A percentile compares a stretch with the other conserved stretches of the same genome.
These are phyloP conservation scores for Backusella mclennaniae DNA, from an alignment of 192 early-diverging fungal species.

Conservation along the genomic window DNA sequence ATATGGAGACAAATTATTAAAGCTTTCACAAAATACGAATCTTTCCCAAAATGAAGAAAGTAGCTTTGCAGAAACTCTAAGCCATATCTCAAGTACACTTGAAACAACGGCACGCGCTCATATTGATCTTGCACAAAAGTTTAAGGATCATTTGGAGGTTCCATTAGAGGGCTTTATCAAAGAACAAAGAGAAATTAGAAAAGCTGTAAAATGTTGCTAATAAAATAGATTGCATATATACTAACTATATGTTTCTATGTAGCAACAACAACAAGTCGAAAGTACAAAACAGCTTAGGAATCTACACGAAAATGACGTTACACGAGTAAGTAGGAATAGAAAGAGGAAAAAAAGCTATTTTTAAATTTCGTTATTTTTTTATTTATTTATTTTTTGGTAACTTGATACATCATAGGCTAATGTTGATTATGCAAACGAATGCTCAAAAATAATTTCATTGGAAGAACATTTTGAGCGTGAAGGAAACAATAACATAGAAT, in stretches of 20 bases:
- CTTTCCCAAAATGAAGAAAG: slow-evolving; percentile 21
- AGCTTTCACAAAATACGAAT: slow-evolving; percentile 22
- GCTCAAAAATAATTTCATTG: slow-evolving; percentile 4
- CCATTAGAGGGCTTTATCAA: slow-evolving; percentile 58
- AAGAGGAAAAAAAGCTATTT: slow-evolving; percentile 3
- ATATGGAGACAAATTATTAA: slow-evolving; percentile 64
- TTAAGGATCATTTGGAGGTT: slow-evolving; percentile 60
- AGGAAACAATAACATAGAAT: not conserved
- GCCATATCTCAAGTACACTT: slow-evolving; percentile 54
- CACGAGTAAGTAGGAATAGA: slow-evolving; percentile 18
- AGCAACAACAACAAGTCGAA: slow-evolving; percentile 20
- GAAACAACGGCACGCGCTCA: slow-evolving; percentile 67
- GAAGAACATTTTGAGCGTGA: not conserved
- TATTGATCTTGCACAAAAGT: slow-evolving; percentile 62
- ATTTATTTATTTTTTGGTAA: not conserved
- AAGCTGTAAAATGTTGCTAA: slow-evolving; percentile 37
- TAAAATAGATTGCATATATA: not conserved
- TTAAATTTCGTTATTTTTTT: slow-evolving; percentile 7
- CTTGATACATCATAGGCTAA: slow-evolving; percentile 3
- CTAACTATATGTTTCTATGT: not conserved
- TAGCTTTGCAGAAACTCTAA: slow-evolving; percentile 59
- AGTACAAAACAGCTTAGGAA: slow-evolving; percentile 16
- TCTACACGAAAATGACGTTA: slow-evolving; percentile 15
- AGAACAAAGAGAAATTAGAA: slow-evolving; percentile 59
- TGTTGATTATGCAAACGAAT: slow-evolving; percentile 23